phyloP scores from a whole-genome alignment of 192 early-diverging fungal species.

The Rhizophagus prolifer region DNA sequence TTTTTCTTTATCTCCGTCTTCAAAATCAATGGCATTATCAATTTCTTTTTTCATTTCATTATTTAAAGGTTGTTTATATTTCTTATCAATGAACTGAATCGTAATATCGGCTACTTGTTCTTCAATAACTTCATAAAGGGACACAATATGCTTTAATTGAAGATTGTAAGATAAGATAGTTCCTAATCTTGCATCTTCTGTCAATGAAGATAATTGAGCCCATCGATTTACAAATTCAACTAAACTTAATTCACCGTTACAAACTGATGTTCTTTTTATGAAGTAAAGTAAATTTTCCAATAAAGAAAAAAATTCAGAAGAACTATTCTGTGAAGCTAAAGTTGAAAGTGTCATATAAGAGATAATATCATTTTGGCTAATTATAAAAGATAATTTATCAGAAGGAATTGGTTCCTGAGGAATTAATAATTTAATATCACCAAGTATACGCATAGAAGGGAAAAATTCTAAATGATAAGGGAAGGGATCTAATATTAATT shows the following conservation, averaged over 20 bases:
- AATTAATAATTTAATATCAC: slow-evolving; percentile 20
- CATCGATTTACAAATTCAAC: slow-evolving; percentile 29
- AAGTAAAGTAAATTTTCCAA: slow-evolving; percentile 29
- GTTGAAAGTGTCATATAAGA: background rate
- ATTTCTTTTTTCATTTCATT: slow-evolving; percentile 12
- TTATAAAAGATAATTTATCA: slow-evolving; percentile 15
- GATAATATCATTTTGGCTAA: background rate
- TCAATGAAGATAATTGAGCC: slow-evolving; percentile 23
- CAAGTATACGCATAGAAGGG: slow-evolving; percentile 6
- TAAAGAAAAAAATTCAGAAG: slow-evolving; percentile 27
- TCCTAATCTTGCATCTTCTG: slow-evolving; percentile 4
- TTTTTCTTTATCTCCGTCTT: background rate
- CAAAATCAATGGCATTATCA: slow-evolving; percentile 6
- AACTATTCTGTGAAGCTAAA: background rate
- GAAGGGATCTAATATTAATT: slow-evolving; percentile 11
- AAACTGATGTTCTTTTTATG: slow-evolving; percentile 26
- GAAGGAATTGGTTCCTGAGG: slow-evolving; percentile 20
- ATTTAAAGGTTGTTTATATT: background rate
- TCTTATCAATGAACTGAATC: slow-evolving; percentile 7
- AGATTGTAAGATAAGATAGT: background rate
- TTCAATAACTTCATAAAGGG: slow-evolving; percentile 30
- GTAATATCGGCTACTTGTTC: slow-evolving; percentile 16
- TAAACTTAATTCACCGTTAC: background rate
- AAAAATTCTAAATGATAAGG: slow-evolving; percentile 30
- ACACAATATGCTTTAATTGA: slow-evolving; percentile 23